These are phyloP conservation scores for Salix brachista DNA, from an alignment of 345 rosid species.

Conservation along the genomic window DNA sequence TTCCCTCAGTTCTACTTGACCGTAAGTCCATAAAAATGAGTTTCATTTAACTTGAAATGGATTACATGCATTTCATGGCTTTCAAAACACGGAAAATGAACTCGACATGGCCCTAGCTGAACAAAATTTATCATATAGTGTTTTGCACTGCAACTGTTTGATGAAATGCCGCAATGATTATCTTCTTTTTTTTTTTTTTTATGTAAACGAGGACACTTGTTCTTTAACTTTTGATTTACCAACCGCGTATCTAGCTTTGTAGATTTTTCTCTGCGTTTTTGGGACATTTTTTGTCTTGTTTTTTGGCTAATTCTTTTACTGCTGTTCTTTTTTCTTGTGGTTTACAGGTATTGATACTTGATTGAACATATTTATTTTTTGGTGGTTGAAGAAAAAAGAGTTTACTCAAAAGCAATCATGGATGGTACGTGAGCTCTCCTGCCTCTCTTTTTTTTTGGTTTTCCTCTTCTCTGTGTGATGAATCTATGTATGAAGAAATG, in stretches of 20 bases:
- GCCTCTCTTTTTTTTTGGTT: neutral
- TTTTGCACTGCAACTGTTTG: slow-evolving; percentile 13
- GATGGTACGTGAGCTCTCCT: slow-evolving; percentile 34
- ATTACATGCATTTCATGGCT: neutral
- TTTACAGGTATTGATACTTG: slow-evolving; percentile 7
- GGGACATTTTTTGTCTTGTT: neutral
- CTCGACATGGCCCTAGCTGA: neutral
- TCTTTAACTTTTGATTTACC: neutral
- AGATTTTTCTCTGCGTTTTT: neutral
- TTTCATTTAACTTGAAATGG: neutral
- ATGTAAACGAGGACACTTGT: neutral
- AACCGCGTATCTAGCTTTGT: neutral
- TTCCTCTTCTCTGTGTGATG: too few relatives aligned
- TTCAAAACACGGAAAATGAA: neutral
- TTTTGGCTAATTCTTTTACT: neutral
- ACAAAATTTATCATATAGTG: neutral
- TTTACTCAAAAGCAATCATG: slow-evolving; percentile 29
- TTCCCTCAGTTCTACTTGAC: too few relatives aligned
- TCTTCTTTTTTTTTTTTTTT: neutral
- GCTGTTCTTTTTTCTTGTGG: neutral
- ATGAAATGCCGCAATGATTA: slow-evolving; percentile 15
- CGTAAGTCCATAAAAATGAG: too few relatives aligned
- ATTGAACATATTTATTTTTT: neutral
- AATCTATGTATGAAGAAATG: too few relatives aligned
- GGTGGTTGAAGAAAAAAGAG: neutral